These are phyloP conservation scores for Acanthamoeba healyi DNA, from an alignment of 208 protist genomes.

Conservation along the genomic window DNA sequence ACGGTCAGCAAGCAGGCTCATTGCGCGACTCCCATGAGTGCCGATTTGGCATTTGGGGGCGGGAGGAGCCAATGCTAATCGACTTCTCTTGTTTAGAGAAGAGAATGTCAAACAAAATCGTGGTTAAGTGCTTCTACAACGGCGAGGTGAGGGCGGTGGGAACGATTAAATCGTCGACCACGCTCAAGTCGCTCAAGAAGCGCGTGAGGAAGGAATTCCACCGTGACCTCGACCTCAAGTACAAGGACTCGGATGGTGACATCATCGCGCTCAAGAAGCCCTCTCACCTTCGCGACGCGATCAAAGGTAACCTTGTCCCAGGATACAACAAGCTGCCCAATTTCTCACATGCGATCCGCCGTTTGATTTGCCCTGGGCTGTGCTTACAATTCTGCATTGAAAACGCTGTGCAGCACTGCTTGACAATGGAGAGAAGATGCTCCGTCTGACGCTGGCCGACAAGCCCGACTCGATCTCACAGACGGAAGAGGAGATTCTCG, in stretches of 20 bases:
- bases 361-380: no score
- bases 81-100: neutral
- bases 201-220: conserved; percentile 59
- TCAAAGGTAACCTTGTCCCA: neutral
- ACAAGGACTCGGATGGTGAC: conserved; percentile 59
- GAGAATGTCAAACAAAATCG: conserved; percentile 44
- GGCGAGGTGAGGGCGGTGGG: conserved; percentile 25
- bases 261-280: conserved; percentile 39
- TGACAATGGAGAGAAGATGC: conserved; percentile 9
- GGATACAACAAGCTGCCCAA: no score
- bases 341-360: no score
- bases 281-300: conserved; percentile 32
- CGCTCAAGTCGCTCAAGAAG: conserved; percentile 41
- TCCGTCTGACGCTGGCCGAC: neutral
- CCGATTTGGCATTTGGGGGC: no score
- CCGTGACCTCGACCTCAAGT: conserved; percentile 56
- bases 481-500: conserved; percentile 37
- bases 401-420: neutral
- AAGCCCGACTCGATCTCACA: conserved; percentile 22
- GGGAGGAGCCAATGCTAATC: no score
- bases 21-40: no score
- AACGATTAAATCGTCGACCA: neutral
- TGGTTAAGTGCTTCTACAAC: conserved; percentile 52
- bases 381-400: no score
- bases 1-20: no score